Base-by-base conservation (phyloP, 306 rosid genomes). In the Vigna trinervia region DNA sequence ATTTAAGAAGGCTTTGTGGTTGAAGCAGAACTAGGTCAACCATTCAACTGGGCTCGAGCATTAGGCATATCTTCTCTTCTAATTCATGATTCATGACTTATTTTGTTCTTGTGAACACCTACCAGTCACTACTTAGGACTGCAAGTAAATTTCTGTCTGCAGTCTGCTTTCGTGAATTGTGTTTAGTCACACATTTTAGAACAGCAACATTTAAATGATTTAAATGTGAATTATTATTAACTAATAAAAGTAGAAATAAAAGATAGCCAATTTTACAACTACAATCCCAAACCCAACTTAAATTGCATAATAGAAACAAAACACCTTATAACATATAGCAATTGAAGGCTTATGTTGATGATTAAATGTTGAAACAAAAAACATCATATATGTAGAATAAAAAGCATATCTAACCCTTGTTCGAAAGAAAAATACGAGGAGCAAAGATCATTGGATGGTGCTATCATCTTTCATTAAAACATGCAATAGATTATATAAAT, bases 401-500 rank as follows among this genome's bases (percentile, higher is more conserved):
- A 26, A 26, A 26, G 3, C 3, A 26, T 26, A 26, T 26, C 28
- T 0, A 26, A 26, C 28, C 28, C 20, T 6, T 60, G 39, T 51
- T 76, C 4, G 62, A 12, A 12, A 15, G 8, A 72, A 14, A 36
- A 26, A 59, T 28, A 34, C 73, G 66, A 50, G 50, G 14, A 8
- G 17, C 45, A 38, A 62, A 78, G 73, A 46, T 43, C 6, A 20
- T 20, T 6, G 71, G 58, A 26, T 48, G 63, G 77, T 57, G 86
- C 59, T 68, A 78, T 38, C 36, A 70, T 66, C 41, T 73, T 82
- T 76, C 77, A 75, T 78, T 60, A 58, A 22, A 43, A n/a, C 78
- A 72, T 85, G 78, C 53, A 71, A 72, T 41, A 76, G 59, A 82
- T 82, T 51, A 71, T 66, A 71, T 66, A 71, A 23, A 76, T 65